phyloP scores from a whole-genome alignment of 2,329 filamentous ascomycete genomes.

The Cladosporium velox region DNA sequence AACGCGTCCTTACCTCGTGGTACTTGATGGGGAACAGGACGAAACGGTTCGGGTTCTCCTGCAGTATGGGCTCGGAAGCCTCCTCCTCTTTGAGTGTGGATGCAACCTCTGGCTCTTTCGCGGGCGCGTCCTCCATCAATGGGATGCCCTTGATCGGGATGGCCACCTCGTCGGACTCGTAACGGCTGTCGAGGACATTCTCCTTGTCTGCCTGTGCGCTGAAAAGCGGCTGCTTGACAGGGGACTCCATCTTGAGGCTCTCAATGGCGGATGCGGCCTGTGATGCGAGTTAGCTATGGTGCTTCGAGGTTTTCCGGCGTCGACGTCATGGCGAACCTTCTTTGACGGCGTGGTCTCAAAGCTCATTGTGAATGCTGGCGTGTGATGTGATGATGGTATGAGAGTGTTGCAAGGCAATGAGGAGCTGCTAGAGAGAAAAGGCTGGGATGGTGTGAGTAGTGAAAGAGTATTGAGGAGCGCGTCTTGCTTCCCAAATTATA shows the following conservation, averaged over 20 bases:
- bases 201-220: conserved; percentile 72
- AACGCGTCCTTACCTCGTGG: conserved; percentile 79
- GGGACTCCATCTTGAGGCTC: conserved; percentile 88
- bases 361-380: conserved; percentile 45
- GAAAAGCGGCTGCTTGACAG: conserved; percentile 87
- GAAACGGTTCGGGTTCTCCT: conserved; percentile 94
- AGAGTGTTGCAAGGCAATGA: conserved; percentile 14
- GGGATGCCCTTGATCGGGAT: conserved; percentile 56
- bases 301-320: conserved; percentile 38
- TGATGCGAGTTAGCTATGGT: conserved; percentile 40
- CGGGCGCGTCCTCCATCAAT: conserved; percentile 41
- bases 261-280: conserved; percentile 87
- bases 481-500: neutral
- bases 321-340: conserved; percentile 59
- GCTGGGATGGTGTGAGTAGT: conserved; percentile 3
- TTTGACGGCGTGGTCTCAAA: conserved; percentile 74
- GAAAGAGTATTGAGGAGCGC: conserved; percentile 3
- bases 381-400: conserved; percentile 11
- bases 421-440: conserved; percentile 8
- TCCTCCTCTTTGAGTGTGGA: conserved; percentile 64
- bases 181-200: conserved; percentile 61
- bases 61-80: conserved; percentile 83
- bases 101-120: conserved; percentile 43
- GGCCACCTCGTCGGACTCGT: conserved; percentile 57
- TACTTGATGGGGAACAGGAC: conserved; percentile 99